These are phyloP conservation scores for Quercus suber DNA, from an alignment of 306 rosid species.

Conservation along the genomic window DNA sequence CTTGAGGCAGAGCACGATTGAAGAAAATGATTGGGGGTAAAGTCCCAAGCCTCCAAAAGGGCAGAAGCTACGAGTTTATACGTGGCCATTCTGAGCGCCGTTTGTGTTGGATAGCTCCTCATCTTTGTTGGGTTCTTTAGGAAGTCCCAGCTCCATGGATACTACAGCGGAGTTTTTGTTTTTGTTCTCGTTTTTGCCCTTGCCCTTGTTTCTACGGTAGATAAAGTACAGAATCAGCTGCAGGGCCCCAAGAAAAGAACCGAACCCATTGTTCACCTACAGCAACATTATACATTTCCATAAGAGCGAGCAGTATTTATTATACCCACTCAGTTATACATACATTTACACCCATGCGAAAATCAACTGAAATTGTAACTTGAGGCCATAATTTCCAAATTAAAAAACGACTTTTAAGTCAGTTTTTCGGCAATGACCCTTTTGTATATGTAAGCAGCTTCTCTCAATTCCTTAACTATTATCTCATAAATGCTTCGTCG, in stretches of 20 bases:
- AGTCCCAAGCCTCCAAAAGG: neutral
- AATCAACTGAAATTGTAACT: too few relatives aligned
- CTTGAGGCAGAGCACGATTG: neutral
- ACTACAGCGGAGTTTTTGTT: slow-evolving; percentile 31
- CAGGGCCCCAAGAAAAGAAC: slow-evolving; percentile 54
- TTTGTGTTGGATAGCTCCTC: slow-evolving; percentile 31
- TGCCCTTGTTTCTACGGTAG: slow-evolving; percentile 42
- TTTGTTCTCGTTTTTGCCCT: slow-evolving; percentile 30
- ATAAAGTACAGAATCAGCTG: slow-evolving; percentile 72
- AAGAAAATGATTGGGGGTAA: neutral
- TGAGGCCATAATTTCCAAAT: too few relatives aligned
- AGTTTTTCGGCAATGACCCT: slow-evolving; percentile 67
- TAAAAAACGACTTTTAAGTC: too few relatives aligned
- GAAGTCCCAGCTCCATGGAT: slow-evolving; percentile 53
- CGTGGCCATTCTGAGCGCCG: slow-evolving; percentile 16
- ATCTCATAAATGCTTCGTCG: too few relatives aligned
- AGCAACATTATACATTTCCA: neutral
- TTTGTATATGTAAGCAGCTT: slow-evolving; percentile 58
- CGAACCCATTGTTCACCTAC: slow-evolving; percentile 82
- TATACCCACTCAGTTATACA: too few relatives aligned
- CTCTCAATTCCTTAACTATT: neutral
- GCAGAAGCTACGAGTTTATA: neutral
- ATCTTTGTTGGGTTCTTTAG: slow-evolving; percentile 31
- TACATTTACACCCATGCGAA: too few relatives aligned
- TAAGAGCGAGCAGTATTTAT: neutral